These are phyloP conservation scores for Pleurotus platypus DNA, from an alignment of 768 basidiomycete genomes.

Conservation along the genomic window DNA sequence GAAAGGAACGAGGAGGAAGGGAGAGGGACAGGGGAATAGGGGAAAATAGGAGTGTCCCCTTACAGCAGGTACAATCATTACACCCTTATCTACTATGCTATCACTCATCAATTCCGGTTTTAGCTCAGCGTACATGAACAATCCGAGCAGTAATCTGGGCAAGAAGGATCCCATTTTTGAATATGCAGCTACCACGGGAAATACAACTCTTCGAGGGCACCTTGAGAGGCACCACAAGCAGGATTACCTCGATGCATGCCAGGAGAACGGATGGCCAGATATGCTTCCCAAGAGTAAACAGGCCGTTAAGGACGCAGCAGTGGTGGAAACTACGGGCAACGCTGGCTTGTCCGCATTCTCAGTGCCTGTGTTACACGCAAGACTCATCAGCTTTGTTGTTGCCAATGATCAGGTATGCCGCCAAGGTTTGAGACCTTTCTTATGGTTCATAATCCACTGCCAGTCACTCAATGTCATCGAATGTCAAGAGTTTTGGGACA, in stretches of 20 bases:
- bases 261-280: background rate
- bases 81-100: no score
- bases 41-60: no score
- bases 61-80: no score
- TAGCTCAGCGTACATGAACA: background rate
- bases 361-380: background rate
- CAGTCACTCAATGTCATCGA: conserved; percentile 26
- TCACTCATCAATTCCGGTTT: background rate
- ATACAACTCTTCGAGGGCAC: background rate
- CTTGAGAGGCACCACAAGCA: conserved; percentile 2
- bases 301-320: background rate
- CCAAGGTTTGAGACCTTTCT: background rate
- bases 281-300: background rate
- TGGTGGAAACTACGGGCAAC: background rate
- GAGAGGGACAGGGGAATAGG: no score
- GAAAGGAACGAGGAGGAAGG: no score
- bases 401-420: conserved; percentile 7
- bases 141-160: background rate
- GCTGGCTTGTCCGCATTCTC: background rate
- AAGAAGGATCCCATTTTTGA: background rate
- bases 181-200: background rate
- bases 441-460: background rate
- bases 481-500: conserved; percentile 19
- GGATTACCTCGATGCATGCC: background rate
- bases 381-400: conserved; percentile 7